Percentiles rank a stretch among this genome's conserved stretches.
Evolutionary conservation across 2,329 filamentous ascomycete species (phyloP).

Genomic region (Microthyrium microscopicum): DNA sequence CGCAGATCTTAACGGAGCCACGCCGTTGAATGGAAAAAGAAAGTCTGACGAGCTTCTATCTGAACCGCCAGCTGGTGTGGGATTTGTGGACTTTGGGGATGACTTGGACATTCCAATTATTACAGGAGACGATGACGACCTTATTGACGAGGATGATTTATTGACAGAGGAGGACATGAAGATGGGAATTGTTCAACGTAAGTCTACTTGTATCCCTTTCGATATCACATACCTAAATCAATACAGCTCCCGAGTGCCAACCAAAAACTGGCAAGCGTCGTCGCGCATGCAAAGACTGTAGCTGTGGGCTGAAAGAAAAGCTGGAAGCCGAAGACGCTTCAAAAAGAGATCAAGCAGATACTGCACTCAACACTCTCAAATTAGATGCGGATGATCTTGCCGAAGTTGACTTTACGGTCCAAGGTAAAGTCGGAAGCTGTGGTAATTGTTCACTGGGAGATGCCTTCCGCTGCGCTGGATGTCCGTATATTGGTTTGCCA

Average conservation of each 20-base stretch:
- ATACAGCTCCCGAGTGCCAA: slow-evolving; percentile 62
- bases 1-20: slow-evolving; percentile 16
- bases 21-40: slow-evolving; percentile 24
- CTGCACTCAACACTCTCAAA: slow-evolving; percentile 48
- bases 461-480: slow-evolving; percentile 48
- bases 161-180: slow-evolving; percentile 73
- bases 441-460: slow-evolving; percentile 89
- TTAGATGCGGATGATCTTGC: slow-evolving; percentile 62
- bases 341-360: slow-evolving; percentile 48
- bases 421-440: slow-evolving; percentile 90
- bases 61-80: slow-evolving; percentile 37
- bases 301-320: slow-evolving; percentile 75
- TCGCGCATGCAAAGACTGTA: slow-evolving; percentile 94
- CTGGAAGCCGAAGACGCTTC: slow-evolving; percentile 70
- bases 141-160: slow-evolving; percentile 82
- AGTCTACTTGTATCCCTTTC: slow-evolving; percentile 21
- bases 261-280: slow-evolving; percentile 79
- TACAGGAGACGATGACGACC: slow-evolving; percentile 53
- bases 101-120: slow-evolving; percentile 40
- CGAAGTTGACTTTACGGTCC: slow-evolving; percentile 93
- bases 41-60: slow-evolving; percentile 21
- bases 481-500: slow-evolving; percentile 79
- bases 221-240: slow-evolving; percentile 6
- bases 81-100: slow-evolving; percentile 51
- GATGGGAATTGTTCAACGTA: slow-evolving; percentile 64